Conservation (phyloP, 1,139 yeast species). For the Lodderomyces pseudojiufengensis region DNA sequence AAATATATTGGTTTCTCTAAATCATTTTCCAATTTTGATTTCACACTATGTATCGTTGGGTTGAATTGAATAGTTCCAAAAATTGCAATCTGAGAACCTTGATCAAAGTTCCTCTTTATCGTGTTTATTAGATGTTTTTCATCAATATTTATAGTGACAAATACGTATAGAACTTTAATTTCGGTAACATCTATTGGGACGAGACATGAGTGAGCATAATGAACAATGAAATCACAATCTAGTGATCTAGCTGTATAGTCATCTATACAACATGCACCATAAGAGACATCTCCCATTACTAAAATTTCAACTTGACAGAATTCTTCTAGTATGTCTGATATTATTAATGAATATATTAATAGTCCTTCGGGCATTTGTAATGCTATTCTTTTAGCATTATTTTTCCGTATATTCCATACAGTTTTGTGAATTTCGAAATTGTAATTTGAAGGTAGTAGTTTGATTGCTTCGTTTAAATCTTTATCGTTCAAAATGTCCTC, state of each 20-base stretch:
- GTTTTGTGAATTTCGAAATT: constrained; percentile 96
- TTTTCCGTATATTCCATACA: constrained; percentile 82
- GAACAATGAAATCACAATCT: constrained; percentile 92
- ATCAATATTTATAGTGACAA: constrained; percentile 89
- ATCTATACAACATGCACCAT: constrained; percentile 98
- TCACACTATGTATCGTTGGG: constrained; percentile 83
- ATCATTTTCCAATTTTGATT: constrained; percentile 52
- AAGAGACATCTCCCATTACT: constrained; percentile 98
- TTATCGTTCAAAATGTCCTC: constrained; percentile 73
- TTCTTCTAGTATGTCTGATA: constrained; percentile 88
- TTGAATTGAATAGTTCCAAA: constrained; percentile 97
- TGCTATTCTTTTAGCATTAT: constrained; percentile 73
- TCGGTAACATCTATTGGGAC: constrained; percentile 92
- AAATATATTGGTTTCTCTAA: constrained; percentile 54
- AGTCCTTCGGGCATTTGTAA: constrained; percentile 98
- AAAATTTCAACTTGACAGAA: constrained; percentile 84
- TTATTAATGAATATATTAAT: constrained; percentile 77
- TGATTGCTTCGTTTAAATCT: constrained; percentile 77
- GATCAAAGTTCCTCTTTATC: constrained; percentile 61
- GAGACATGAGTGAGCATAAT: constrained; percentile 95
- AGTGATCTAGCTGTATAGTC: constrained; percentile 91
- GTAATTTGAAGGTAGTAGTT: constrained; percentile 81
- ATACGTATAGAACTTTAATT: constrained; percentile 89
- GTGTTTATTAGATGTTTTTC: constrained; percentile 79
- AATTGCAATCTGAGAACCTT: constrained; percentile 63